Percentiles rank a stretch among this genome's conserved stretches.
Evolutionary conservation across 768 basidiomycete species (phyloP).

Genomic region (Boletus speciosus): DNA sequence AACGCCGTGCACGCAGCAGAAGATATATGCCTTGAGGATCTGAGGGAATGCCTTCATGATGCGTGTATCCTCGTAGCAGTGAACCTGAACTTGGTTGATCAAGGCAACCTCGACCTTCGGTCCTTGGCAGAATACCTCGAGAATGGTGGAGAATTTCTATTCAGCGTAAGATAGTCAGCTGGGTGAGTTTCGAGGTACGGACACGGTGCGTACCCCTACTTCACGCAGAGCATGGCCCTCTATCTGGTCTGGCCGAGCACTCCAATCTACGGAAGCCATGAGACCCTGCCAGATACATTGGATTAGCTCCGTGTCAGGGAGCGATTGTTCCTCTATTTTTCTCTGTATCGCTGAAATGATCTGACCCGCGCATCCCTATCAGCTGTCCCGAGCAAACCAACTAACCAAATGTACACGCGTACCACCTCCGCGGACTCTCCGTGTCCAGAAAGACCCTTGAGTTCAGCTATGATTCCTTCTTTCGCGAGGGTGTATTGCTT

Average conservation of each 20-base stretch:
- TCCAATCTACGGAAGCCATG: slow-evolving; percentile 85
- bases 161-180: neutral
- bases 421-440: slow-evolving; percentile 71
- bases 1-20: neutral
- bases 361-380: slow-evolving; percentile 36
- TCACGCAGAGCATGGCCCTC: slow-evolving; percentile 86
- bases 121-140: slow-evolving; percentile 86
- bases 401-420: slow-evolving; percentile 20
- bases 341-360: slow-evolving; percentile 71
- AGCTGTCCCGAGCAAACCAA: neutral
- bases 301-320: slow-evolving; percentile 82
- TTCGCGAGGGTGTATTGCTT: slow-evolving; percentile 81
- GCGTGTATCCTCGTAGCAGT: slow-evolving; percentile 95
- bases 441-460: slow-evolving; percentile 66
- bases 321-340: slow-evolving; percentile 72
- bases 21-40: slow-evolving; percentile 70
- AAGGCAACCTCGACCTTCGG: slow-evolving; percentile 91
- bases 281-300: slow-evolving; percentile 92
- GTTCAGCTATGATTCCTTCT: slow-evolving; percentile 65
- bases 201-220: slow-evolving; percentile 60
- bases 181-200: neutral
- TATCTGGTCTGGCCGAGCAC: slow-evolving; percentile 86
- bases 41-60: slow-evolving; percentile 94
- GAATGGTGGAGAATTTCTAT: slow-evolving; percentile 78
- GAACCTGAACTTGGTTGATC: slow-evolving; percentile 92